phyloP scores from a whole-genome alignment of 2,329 filamentous ascomycete genomes.

The Sarocladiaceae sp. region DNA sequence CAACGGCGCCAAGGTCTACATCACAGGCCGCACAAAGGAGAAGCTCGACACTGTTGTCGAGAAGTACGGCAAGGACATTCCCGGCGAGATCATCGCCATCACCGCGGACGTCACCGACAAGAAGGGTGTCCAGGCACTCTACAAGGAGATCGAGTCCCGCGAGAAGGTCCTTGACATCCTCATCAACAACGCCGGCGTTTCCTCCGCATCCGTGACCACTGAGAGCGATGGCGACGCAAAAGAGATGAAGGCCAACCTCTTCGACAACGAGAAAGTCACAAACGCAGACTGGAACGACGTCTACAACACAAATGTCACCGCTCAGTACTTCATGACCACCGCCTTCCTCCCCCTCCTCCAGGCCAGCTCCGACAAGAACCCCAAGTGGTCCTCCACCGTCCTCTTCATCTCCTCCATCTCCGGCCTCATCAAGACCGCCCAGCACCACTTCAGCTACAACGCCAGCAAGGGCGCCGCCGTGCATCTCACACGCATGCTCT shows the following conservation, averaged over 20 bases:
- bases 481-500: slow-evolving; percentile 59
- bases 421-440: slow-evolving; percentile 53
- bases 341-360: slow-evolving; percentile 58
- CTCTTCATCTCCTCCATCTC: slow-evolving; percentile 66
- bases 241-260: slow-evolving; percentile 56
- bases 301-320: slow-evolving; percentile 71
- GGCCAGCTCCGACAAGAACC: slow-evolving; percentile 33
- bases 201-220: slow-evolving; percentile 48
- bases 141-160: slow-evolving; percentile 46
- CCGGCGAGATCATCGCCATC: slow-evolving; percentile 53
- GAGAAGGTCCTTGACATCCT: slow-evolving; percentile 58
- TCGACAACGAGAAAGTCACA: slow-evolving; percentile 51
- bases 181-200: slow-evolving; percentile 63
- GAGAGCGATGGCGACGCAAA: slow-evolving; percentile 43
- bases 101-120: slow-evolving; percentile 58
- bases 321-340: slow-evolving; percentile 58
- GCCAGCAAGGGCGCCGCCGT: slow-evolving; percentile 58
- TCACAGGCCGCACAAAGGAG: slow-evolving; percentile 57
- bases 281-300: slow-evolving; percentile 66
- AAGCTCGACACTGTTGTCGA: slow-evolving; percentile 56
- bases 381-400: slow-evolving; percentile 50
- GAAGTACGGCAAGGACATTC: slow-evolving; percentile 46
- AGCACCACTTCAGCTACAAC: slow-evolving; percentile 62
- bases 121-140: slow-evolving; percentile 50
- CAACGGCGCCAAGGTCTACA: slow-evolving; percentile 66